A percentile compares a stretch with the other conserved stretches of the same genome.
Evolutionary conservation across 2,329 filamentous ascomycete genomes (phyloP).

Genomic region (Arthrobotrys pseudoclavata): DNA sequence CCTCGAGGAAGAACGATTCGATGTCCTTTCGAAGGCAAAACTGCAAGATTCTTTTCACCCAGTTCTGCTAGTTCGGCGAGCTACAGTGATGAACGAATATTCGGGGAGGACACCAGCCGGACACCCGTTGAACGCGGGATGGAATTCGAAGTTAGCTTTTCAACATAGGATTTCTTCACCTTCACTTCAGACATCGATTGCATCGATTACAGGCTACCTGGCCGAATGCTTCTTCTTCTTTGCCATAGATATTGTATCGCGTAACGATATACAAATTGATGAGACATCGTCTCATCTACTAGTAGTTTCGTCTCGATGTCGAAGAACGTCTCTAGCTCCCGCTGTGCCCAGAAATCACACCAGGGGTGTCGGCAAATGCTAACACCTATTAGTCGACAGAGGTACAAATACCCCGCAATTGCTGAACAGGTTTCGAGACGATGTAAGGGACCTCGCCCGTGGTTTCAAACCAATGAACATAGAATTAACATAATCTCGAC

Average conservation of each 20-base stretch:
- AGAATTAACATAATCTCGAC: slow-evolving; percentile 12
- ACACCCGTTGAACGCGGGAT: slow-evolving; percentile 25
- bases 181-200: not conserved
- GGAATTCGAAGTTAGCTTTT: slow-evolving; percentile 4
- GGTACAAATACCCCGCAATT: slow-evolving; percentile 51
- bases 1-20: not conserved
- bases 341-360: slow-evolving; percentile 30
- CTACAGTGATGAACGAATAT: slow-evolving; percentile 14
- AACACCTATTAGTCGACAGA: slow-evolving; percentile 20
- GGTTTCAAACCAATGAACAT: slow-evolving; percentile 32
- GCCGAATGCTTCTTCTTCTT: not conserved
- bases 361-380: slow-evolving; percentile 28
- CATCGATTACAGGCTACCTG: not conserved
- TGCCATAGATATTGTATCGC: slow-evolving; percentile 18
- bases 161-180: slow-evolving; percentile 1
- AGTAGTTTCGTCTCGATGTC: slow-evolving; percentile 21
- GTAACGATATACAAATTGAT: slow-evolving; percentile 29
- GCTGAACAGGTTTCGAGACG: slow-evolving; percentile 39
- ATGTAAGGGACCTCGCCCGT: slow-evolving; percentile 33
- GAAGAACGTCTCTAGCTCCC: slow-evolving; percentile 24
- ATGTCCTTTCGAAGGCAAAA: slow-evolving; percentile 32
- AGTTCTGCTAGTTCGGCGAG: slow-evolving; percentile 38
- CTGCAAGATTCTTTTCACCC: not conserved
- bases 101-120: slow-evolving; percentile 17
- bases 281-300: slow-evolving; percentile 15